Conservation (phyloP, 768 basidiomycete genomes). For the Tulasnella sp. region DNA sequence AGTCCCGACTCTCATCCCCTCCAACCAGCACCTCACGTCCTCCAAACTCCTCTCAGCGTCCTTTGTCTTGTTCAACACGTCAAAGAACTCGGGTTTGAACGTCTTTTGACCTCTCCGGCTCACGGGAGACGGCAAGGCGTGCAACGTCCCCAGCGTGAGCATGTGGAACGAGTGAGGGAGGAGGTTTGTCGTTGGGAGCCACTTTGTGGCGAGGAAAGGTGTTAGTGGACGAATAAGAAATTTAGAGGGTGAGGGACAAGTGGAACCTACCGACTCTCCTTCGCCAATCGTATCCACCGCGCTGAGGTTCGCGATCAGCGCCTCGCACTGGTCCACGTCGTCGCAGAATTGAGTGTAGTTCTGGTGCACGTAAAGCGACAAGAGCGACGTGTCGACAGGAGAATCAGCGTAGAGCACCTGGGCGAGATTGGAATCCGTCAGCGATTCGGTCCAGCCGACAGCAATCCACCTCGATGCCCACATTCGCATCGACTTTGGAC, state of each 20-base stretch:
- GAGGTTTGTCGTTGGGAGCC: constrained; percentile 32
- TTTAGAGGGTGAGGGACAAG: constrained; percentile 55
- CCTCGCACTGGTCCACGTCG: constrained; percentile 68
- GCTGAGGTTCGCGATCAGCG: constrained; percentile 70
- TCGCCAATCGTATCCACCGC: constrained; percentile 62
- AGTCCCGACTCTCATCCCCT: background rate
- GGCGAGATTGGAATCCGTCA: background rate
- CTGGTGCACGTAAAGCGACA: constrained; percentile 88
- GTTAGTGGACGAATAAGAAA: constrained; percentile 23
- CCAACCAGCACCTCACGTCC: constrained; percentile 58
- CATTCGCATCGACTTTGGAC: constrained; percentile 37
- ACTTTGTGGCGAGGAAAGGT: constrained; percentile 23
- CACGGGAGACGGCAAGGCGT: constrained; percentile 84
- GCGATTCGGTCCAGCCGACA: too few species aligned
- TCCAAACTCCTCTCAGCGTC: constrained; percentile 59
- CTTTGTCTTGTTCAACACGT: constrained; percentile 52
- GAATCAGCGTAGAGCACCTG: constrained; percentile 76
- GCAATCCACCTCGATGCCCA: background rate
- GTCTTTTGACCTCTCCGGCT: constrained; percentile 72
- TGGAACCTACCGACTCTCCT: constrained; percentile 18
- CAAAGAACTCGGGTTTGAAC: constrained; percentile 85
- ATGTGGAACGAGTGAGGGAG: constrained; percentile 87
- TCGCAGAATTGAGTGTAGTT: constrained; percentile 85
- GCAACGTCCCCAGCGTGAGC: constrained; percentile 74
- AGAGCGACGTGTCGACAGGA: constrained; percentile 86